phyloP scores from a whole-genome alignment of 2,329 filamentous ascomycete species.

The Phialophora macrospora region DNA sequence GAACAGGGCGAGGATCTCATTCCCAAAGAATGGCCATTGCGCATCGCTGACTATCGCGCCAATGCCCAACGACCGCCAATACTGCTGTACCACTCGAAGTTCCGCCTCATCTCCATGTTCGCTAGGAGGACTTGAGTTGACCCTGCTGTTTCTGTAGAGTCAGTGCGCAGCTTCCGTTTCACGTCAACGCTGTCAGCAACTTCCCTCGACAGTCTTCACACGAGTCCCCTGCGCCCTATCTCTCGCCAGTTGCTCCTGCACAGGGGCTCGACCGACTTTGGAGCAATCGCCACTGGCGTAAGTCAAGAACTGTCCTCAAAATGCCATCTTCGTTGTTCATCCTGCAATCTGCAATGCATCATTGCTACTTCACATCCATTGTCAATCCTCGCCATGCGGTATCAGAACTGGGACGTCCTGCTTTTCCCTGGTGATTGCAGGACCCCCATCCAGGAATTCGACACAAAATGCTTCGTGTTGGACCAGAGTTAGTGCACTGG shows the following conservation, averaged over 20 bases:
- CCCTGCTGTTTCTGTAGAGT: not conserved
- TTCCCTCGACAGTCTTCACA: not conserved
- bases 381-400: conserved; percentile 67
- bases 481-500: conserved; percentile 55
- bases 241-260: conserved; percentile 2
- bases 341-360: not conserved
- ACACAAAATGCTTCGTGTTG: conserved; percentile 71
- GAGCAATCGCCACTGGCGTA: not conserved
- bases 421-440: conserved; percentile 73
- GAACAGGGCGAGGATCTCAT: not conserved
- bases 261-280: not conserved
- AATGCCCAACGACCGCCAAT: not conserved
- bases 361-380: not conserved
- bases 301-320: not conserved
- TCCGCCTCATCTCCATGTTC: not conserved
- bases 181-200: not conserved
- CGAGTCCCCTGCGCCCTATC: not conserved
- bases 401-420: conserved; percentile 83
- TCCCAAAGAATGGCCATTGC: not conserved
- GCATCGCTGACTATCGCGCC: not conserved
- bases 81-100: not conserved
- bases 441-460: conserved; percentile 80
- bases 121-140: not conserved
- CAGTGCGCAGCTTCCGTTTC: conserved; percentile 1
- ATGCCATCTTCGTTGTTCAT: not conserved